Percentiles rank a stretch among this genome's conserved stretches.
phyloP scores from a whole-genome alignment of 129 eudicot genomes.

The Ambrosia trifida region DNA sequence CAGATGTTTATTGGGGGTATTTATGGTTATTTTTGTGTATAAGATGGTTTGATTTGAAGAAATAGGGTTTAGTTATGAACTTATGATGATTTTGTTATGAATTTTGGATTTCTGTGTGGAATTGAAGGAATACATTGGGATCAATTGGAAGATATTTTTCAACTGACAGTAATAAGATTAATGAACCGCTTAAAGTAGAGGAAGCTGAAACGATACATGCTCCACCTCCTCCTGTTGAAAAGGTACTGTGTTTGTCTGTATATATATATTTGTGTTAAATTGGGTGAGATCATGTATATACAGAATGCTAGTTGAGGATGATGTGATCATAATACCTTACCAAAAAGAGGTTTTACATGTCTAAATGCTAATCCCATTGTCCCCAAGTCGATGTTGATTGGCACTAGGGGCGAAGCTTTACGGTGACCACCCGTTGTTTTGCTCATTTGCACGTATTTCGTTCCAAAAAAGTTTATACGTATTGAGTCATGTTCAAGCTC shows the following conservation, averaged over 20 bases:
- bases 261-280: background rate
- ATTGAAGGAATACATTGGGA: slow-evolving; percentile 41
- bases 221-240: slow-evolving; percentile 84
- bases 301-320: slow-evolving; percentile 4
- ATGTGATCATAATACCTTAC: background rate
- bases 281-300: background rate
- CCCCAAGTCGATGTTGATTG: too few relatives aligned
- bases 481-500: too few relatives aligned
- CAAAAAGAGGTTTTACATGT: background rate
- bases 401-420: too few relatives aligned
- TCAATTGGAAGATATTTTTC: slow-evolving; percentile 55
- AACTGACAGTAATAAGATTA: slow-evolving; percentile 52
- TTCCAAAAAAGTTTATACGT: too few relatives aligned
- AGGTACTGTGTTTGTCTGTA: slow-evolving; percentile 41
- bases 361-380: background rate
- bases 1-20: background rate
- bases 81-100: slow-evolving; percentile 2
- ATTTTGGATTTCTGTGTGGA: slow-evolving; percentile 12
- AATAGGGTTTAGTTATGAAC: background rate
- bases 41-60: background rate
- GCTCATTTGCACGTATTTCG: too few relatives aligned
- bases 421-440: too few relatives aligned
- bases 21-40: background rate
- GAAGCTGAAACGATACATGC: slow-evolving; percentile 76
- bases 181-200: slow-evolving; percentile 59